Percentiles rank a stretch among this genome's conserved stretches.
Evolutionary conservation across 371 early-diverging fungal species (phyloP).

Genomic region (Phascolomyces articulosus): DNA sequence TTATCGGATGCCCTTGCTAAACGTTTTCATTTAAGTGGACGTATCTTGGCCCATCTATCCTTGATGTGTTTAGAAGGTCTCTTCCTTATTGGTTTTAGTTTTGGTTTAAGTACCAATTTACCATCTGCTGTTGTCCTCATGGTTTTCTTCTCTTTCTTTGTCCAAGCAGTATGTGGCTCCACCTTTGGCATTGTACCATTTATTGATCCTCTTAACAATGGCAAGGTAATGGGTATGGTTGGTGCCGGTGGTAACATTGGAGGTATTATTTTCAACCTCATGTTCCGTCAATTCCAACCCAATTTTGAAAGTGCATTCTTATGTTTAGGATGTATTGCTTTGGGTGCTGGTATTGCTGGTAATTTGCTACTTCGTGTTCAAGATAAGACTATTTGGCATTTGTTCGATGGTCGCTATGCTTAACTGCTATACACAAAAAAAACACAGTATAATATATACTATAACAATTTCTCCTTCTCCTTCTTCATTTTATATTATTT

Average conservation of each 20-base stretch:
- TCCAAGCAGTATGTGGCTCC: conserved; percentile 38
- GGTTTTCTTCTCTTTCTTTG: conserved; percentile 44
- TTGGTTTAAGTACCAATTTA: conserved; percentile 19
- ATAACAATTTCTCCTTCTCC: too few relatives aligned
- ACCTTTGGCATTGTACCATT: conserved; percentile 29
- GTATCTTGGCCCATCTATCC: conserved; percentile 38
- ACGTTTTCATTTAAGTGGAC: conserved; percentile 15
- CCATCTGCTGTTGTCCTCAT: conserved; percentile 34
- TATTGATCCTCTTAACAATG: conserved; percentile 20
- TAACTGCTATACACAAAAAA: too few relatives aligned
- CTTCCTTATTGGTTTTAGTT: conserved; percentile 25
- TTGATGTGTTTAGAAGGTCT: conserved; percentile 39
- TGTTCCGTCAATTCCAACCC: conserved; percentile 18
- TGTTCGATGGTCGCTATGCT: neutral
- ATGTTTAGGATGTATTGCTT: conserved; percentile 15
- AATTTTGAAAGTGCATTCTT: conserved; percentile 15
- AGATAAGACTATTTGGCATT: conserved; percentile 11
- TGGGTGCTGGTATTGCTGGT: conserved; percentile 15
- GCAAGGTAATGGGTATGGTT: conserved; percentile 30
- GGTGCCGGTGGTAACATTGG: conserved; percentile 38
- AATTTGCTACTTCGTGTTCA: conserved; percentile 15
- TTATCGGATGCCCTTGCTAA: conserved; percentile 31
- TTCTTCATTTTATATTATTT: too few relatives aligned
- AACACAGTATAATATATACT: too few relatives aligned
- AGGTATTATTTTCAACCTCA: conserved; percentile 22